phyloP scores from a whole-genome alignment of 768 basidiomycete species.

The Macrolepiota albuminosa region DNA sequence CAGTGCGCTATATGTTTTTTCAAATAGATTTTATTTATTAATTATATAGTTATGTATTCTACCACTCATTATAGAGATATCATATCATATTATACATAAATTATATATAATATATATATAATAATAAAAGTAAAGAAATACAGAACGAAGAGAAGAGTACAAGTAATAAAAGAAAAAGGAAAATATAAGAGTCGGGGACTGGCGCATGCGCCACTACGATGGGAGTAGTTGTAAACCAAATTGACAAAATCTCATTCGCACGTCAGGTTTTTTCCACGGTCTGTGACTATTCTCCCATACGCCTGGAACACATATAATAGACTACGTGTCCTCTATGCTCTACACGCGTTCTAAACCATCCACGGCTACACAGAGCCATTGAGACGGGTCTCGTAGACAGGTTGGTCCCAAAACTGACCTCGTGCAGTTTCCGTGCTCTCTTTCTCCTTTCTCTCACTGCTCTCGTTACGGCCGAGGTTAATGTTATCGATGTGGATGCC shows the following conservation, averaged over 20 bases:
- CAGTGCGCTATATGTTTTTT: too few relatives aligned
- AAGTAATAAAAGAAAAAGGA: too few relatives aligned
- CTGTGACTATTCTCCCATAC: constrained; percentile 1
- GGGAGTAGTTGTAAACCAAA: not conserved
- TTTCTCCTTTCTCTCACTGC: constrained; percentile 2
- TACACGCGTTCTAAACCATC: not conserved
- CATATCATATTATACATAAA: too few relatives aligned
- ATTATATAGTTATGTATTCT: too few relatives aligned
- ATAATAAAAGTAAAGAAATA: too few relatives aligned
- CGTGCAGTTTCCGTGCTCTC: constrained; percentile 4
- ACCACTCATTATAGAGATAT: too few relatives aligned
- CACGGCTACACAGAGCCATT: not conserved
- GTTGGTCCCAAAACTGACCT: not conserved
- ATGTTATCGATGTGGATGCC: constrained; percentile 7
- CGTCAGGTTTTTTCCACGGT: constrained; percentile 1
- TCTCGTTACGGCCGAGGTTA: constrained; percentile 4
- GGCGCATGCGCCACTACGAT: too few relatives aligned
- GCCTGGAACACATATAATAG: not conserved
- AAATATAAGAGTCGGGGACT: too few relatives aligned
- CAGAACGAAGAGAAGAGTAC: too few relatives aligned
- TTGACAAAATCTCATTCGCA: not conserved
- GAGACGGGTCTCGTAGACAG: not conserved
- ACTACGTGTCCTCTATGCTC: not conserved
- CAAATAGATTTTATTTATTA: too few relatives aligned
- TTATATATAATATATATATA: too few relatives aligned